phyloP scores from a whole-genome alignment of 1,284 basidiomycete genomes.

The Sanguinoderma infundibulare region DNA sequence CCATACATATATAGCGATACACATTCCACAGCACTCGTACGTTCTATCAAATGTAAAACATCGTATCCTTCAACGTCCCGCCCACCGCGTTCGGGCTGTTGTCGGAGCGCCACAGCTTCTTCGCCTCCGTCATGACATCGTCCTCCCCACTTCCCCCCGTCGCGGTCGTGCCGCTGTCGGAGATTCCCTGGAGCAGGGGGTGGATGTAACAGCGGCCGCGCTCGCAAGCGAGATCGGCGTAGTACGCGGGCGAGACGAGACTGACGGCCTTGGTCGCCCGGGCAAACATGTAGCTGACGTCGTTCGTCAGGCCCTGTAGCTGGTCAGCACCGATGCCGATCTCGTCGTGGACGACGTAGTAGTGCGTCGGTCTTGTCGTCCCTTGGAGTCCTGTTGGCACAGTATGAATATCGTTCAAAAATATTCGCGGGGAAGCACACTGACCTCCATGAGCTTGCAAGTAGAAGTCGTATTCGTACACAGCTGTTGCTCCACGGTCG shows the following conservation, averaged over 20 bases:
- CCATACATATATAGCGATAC: background rate
- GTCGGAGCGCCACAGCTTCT: slow-evolving; percentile 50
- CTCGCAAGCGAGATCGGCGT: slow-evolving; percentile 78
- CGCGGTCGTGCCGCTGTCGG: slow-evolving; percentile 25
- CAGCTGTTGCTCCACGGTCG: slow-evolving; percentile 65
- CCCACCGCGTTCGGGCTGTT: slow-evolving; percentile 48
- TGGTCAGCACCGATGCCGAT: slow-evolving; percentile 69
- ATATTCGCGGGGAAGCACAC: background rate
- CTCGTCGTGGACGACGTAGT: slow-evolving; percentile 78
- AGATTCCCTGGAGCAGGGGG: slow-evolving; percentile 62
- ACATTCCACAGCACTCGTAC: background rate
- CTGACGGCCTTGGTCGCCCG: slow-evolving; percentile 83
- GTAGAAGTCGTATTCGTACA: slow-evolving; percentile 81
- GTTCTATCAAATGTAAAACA: slow-evolving; percentile 68
- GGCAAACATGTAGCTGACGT: slow-evolving; percentile 76
- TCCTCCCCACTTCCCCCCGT: slow-evolving; percentile 41
- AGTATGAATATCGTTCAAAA: background rate
- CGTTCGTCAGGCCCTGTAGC: slow-evolving; percentile 61
- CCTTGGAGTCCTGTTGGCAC: slow-evolving; percentile 40
- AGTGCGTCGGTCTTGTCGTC: slow-evolving; percentile 75
- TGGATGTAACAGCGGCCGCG: slow-evolving; percentile 77
- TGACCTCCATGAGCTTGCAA: slow-evolving; percentile 64
- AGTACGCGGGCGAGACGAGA: slow-evolving; percentile 78
- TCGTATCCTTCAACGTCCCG: slow-evolving; percentile 59
- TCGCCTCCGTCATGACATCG: slow-evolving; percentile 55